These are phyloP conservation scores for Diaporthe eres DNA, from an alignment of 2,329 filamentous ascomycete species.

Conservation along the genomic window DNA sequence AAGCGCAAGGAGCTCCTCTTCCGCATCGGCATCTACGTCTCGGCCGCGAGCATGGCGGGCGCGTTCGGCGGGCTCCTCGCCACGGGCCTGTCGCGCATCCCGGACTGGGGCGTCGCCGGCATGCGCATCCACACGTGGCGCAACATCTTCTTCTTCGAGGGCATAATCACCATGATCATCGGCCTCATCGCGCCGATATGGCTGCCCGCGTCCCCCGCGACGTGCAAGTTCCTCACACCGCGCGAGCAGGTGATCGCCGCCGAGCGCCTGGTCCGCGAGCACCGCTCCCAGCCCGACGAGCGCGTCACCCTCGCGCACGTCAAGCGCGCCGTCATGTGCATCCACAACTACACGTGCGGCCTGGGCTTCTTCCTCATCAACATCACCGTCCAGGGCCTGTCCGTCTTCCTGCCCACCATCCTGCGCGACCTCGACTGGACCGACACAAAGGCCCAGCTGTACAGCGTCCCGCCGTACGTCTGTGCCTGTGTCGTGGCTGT, in stretches of 20 bases:
- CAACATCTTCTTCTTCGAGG: conserved; percentile 76
- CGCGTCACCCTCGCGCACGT: conserved; percentile 64
- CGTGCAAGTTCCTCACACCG: conserved; percentile 64
- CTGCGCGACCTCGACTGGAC: conserved; percentile 59
- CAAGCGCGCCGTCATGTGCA: conserved; percentile 65
- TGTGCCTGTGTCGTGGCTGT: conserved; percentile 57
- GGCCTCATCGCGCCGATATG: conserved; percentile 64
- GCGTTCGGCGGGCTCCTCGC: conserved; percentile 81
- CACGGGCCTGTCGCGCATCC: conserved; percentile 78
- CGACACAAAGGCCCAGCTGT: conserved; percentile 57
- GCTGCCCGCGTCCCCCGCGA: conserved; percentile 64
- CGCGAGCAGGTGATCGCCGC: conserved; percentile 68
- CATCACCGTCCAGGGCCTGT: conserved; percentile 69
- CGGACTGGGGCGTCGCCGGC: conserved; percentile 60
- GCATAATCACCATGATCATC: conserved; percentile 65
- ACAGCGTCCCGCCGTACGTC: conserved; percentile 61
- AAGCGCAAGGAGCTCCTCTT: conserved; percentile 80
- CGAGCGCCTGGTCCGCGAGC: conserved; percentile 65
- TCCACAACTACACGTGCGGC: conserved; percentile 72
- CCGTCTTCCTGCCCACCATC: conserved; percentile 65
- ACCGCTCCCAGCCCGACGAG: conserved; percentile 61
- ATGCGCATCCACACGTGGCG: conserved; percentile 65
- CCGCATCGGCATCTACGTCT: conserved; percentile 81
- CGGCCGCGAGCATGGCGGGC: conserved; percentile 78
- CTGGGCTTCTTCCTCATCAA: conserved; percentile 72